Conservation (phyloP, 2,329 filamentous ascomycete genomes). For the Curvularia sp. region DNA sequence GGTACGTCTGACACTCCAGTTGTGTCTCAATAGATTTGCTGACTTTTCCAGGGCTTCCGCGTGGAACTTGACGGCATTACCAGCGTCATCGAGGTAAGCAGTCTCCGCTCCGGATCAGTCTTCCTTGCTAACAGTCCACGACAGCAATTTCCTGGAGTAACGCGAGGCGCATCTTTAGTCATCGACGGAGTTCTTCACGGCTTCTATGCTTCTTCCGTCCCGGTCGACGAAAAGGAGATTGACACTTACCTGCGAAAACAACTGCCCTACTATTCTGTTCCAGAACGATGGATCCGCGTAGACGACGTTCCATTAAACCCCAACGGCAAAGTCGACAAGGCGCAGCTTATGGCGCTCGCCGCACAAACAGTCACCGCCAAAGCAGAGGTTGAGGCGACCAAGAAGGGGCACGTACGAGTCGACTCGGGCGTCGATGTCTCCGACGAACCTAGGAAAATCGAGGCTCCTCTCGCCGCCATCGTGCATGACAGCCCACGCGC, state of each 20-base stretch:
- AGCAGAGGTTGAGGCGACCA: background rate
- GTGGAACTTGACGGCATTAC: conserved; percentile 67
- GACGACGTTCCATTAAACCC: conserved; percentile 58
- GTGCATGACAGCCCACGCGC: background rate
- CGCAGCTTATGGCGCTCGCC: conserved; percentile 49
- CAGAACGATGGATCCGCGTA: conserved; percentile 55
- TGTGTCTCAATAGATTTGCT: too few species aligned
- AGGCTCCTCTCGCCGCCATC: background rate
- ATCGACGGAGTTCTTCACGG: conserved; percentile 59
- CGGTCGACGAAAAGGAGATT: conserved; percentile 44
- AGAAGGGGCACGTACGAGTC: background rate
- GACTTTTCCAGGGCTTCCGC: conserved; percentile 59
- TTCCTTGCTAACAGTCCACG: conserved; percentile 6
- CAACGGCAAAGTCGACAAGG: conserved; percentile 66
- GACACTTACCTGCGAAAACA: conserved; percentile 51
- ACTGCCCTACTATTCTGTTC: conserved; percentile 65
- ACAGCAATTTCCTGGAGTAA: conserved; percentile 54
- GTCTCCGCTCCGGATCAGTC: background rate
- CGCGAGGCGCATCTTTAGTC: conserved; percentile 57
- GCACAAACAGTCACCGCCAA: background rate
- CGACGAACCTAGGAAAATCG: background rate
- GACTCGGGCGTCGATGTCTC: conserved; percentile 8
- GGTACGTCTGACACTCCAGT: conserved; percentile 15
- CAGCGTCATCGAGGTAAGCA: conserved; percentile 32
- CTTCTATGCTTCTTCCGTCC: conserved; percentile 56